Evolutionary conservation across 768 basidiomycete genomes (phyloP), one percentile per base, ranked within the genome.

Genomic region (Suillus occidentalis): DNA sequence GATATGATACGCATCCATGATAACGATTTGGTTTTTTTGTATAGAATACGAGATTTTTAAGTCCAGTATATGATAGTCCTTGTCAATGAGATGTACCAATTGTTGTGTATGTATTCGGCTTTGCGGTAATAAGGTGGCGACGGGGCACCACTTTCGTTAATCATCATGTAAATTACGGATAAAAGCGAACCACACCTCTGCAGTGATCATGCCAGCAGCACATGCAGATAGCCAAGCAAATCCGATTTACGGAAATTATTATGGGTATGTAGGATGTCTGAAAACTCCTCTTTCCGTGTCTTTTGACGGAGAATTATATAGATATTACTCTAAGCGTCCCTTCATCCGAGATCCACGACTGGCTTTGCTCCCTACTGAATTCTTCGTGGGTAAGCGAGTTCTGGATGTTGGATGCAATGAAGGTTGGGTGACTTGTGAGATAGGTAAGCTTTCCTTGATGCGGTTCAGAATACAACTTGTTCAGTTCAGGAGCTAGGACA

Each of bases 401-500:
- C 82, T 97, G 13, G 94, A 97, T 75, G 77, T 96, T 0, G 94
- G 94, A 1, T 93, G 92, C 72, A 97, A 96, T 73, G 89, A 92
- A 71, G 94, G 94, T 9, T 86, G 84, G 83, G 88, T 96, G 42
- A 89, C 91, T 1, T 90, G 90, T 72, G 92, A 95, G 73, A 87
- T 95, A n/a, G 94, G 94, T 89, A 67, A 57, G 80, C 25, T 56
- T 37, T 45, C 25, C 31, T 47, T 12, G 56, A 52, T 25, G n/a
- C 36, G 20, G 7, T 50, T 57, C 6, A 20, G 28, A 5, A 39
- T 2, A 20, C 50, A 31, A 4, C 28, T 12, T 31, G n/a, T 47
- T 63, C 42, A 55, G 68, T 40, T 40, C 52, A 18, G 55, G 56
- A 62, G 60, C 20, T 66, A 92, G 92, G 89, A 34, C 93, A 92